Base-by-base conservation (phyloP, 352 stramenopile genomes). In the Phytophthora fragariae region DNA sequence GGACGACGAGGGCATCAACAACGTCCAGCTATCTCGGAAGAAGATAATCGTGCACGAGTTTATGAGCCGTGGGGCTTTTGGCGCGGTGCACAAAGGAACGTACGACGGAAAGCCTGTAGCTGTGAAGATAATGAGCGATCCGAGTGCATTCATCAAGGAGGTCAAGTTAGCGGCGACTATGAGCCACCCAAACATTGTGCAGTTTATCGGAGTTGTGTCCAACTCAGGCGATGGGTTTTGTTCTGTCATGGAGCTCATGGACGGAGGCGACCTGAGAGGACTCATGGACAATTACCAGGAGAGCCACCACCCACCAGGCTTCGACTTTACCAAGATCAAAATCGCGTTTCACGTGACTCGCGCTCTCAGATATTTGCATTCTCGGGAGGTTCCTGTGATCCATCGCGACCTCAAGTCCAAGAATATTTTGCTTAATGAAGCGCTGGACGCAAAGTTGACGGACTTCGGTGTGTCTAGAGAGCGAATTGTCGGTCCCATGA, bases 391-490 rank as follows among this genome's bases (percentile, higher is more conserved):
- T 11, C 74, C 75, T 44, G 67, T 86, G 29, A 68, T 83, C 7
- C 76, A 83, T 69, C 76, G 76, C 0, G 76, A 82, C 41, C 65
- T 82, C 67, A 72, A 72, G 49, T 72, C 65, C 31, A 72, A 72
- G 57, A 72, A 72, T 50, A 72, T 72, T 5, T 19, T 86, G 47
- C 73, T 89, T 9, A 89, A 82, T 50, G 33, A 62, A 24, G 70
- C 81, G 0, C 37, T 86, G 56, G 71, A 85, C 14, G 83, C 83
- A 11, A 92, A 92, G 57, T 68, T 92, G 55, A 91, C 77, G 31
- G 85, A 92, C 66, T 92, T 92, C 79, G 83, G 83, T 15, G 76
- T 85, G 21, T 83, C 77, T 0, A 64, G 80, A 17, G 76, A 85
- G 49, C 67, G 67, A 1, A 50, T 65, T 5, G 56, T 52, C 17